Evolutionary conservation across 495 filamentous ascomycete genomes (phyloP), one percentile per base, ranked within the genome.

Genomic region (Penicillium subrubescens): DNA sequence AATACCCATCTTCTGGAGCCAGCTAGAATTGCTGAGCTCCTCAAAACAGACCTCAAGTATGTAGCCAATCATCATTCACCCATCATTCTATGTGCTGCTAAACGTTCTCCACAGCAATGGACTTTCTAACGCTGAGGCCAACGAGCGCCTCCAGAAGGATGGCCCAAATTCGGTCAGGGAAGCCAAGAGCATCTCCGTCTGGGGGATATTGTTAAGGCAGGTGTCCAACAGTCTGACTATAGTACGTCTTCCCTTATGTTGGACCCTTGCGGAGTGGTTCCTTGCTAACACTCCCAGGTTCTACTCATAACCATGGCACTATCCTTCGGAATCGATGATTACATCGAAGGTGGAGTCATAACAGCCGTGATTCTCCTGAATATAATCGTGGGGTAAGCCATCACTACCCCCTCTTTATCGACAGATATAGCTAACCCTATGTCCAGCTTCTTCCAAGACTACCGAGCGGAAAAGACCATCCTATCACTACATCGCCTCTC

Each of bases 401-500:
- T 25, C 17, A 25, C 14, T 19, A 8, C 19, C 19, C 11, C 14
- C n/a, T 8, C 6, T 0, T 0, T 19, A 1, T 53, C 1, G 21
- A 48, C 2, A 14, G 10, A 10, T 27, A 8, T 1, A 31, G 12
- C 57, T 68, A 46, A 58, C 46, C 0, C 51, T 11, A 6, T 59
- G 6, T 3, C 37, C 17, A 75, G 71, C 14, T 96, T 95, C 79
- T 86, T 84, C 53, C 92, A 96, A 71, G 92, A 96, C 71, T 94
- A 90, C 71, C 83, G 87, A 58, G 93, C 93, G 27, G 92, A 94
- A 71, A 91, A 94, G 80, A 93, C 90, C 62, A 94, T 96, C 83
- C 87, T 94, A 48, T 90, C 91, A 25, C 82, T 96, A 14, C 81
- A 90, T 41, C 86, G 88, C 33, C 81, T 96, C 8, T 92, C 90